Percentiles rank a stretch among this genome's conserved stretches.
Conservation (phyloP, 106 monocot genomes). For the Acorus calamus region DNA sequence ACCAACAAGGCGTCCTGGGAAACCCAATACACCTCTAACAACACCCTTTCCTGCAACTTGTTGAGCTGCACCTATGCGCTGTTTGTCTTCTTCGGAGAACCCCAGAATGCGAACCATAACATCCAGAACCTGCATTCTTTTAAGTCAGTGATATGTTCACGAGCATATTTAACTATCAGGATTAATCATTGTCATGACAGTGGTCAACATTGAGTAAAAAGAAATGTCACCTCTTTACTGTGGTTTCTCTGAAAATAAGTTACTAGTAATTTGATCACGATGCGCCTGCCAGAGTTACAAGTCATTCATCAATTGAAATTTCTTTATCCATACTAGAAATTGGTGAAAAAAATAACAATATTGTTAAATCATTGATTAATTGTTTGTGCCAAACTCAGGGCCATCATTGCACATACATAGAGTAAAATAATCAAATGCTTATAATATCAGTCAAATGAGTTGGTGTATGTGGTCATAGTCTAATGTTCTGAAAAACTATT, state of each 20-base stretch:
- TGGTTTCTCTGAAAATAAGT: slow-evolving; percentile 97
- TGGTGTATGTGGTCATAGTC: too few species aligned
- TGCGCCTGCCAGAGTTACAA: slow-evolving; percentile 48
- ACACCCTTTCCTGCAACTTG: slow-evolving; percentile 64
- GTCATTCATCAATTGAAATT: too few species aligned
- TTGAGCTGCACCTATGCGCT: slow-evolving; percentile 79
- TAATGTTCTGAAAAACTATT: too few species aligned
- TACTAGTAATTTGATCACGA: slow-evolving; percentile 90
- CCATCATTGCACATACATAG: too few species aligned
- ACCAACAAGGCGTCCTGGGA: slow-evolving; percentile 90
- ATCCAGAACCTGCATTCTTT: slow-evolving; percentile 60
- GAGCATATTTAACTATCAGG: not conserved
- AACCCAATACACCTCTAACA: slow-evolving; percentile 81
- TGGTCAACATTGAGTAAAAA: too few species aligned
- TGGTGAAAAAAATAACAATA: too few species aligned
- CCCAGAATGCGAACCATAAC: slow-evolving; percentile 99
- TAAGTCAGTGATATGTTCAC: not conserved
- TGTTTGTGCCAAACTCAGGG: too few species aligned
- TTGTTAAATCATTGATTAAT: too few species aligned
- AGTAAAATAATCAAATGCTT: too few species aligned
- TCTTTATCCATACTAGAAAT: too few species aligned
- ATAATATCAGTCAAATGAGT: too few species aligned
- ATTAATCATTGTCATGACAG: too few species aligned
- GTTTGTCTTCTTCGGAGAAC: slow-evolving; percentile 96
- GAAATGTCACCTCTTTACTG: slow-evolving; percentile 75